Conservation (phyloP, 345 rosid genomes). For the Gynandropsis gynandra region DNA sequence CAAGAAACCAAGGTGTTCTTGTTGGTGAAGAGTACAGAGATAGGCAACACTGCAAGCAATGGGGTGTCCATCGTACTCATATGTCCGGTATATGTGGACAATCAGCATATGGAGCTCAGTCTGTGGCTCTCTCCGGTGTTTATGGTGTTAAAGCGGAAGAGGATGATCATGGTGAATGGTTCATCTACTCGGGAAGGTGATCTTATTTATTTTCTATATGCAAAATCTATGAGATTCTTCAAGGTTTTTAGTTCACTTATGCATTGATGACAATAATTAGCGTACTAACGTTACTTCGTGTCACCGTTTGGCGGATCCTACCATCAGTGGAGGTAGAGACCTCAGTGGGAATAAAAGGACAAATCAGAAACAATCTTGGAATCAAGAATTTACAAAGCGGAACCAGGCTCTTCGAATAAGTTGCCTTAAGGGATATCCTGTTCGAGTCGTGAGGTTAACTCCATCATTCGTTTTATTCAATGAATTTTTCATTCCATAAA, state of each 20-base stretch:
- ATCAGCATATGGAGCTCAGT: slow-evolving; percentile 56
- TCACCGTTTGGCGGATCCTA: too few species aligned
- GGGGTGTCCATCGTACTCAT: slow-evolving; percentile 75
- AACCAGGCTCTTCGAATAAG: slow-evolving; percentile 65
- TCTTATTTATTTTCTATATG: too few species aligned
- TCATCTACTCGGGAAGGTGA: slow-evolving; percentile 27
- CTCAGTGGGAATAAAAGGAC: slow-evolving; percentile 68
- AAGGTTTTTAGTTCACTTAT: too few species aligned
- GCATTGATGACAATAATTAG: too few species aligned
- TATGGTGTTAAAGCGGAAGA: slow-evolving; percentile 81
- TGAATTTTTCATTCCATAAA: background rate
- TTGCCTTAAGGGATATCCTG: slow-evolving; percentile 72
- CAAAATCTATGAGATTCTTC: too few species aligned
- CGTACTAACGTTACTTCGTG: too few species aligned
- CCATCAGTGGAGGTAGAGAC: slow-evolving; percentile 84
- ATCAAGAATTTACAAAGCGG: slow-evolving; percentile 45
- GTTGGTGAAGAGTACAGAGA: slow-evolving; percentile 75
- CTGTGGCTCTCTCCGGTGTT: slow-evolving; percentile 76
- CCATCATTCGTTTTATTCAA: background rate
- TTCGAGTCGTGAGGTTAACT: slow-evolving; percentile 69
- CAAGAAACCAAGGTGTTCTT: slow-evolving; percentile 50
- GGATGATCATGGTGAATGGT: slow-evolving; percentile 64
- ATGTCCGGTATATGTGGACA: slow-evolving; percentile 79
- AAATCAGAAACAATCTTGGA: slow-evolving; percentile 57
- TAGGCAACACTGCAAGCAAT: slow-evolving; percentile 56